phyloP scores from a whole-genome alignment of 306 rosid genomes.

The Dicorynia guianensis region DNA sequence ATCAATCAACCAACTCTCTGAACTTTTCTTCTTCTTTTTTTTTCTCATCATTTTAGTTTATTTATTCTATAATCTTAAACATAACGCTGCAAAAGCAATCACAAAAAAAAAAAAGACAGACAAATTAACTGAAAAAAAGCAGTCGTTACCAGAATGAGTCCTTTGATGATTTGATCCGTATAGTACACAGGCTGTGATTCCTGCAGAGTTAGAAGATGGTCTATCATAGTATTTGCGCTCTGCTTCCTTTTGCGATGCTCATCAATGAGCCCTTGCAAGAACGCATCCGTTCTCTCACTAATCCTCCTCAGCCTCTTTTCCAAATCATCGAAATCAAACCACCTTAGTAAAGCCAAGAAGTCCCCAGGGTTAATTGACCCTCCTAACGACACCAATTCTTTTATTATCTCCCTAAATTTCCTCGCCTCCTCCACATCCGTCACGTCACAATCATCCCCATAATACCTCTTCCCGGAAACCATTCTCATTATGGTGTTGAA shows the following conservation, averaged over 20 bases:
- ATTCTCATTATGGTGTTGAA: slow-evolving; percentile 52
- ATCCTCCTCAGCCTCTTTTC: no score
- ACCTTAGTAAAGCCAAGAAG: slow-evolving; percentile 44
- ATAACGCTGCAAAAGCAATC: no score
- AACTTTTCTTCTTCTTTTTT: no score
- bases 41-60: no score
- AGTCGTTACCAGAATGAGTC: slow-evolving; percentile 37
- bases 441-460: slow-evolving; percentile 21
- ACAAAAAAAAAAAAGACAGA: no score
- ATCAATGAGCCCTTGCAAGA: slow-evolving; percentile 48
- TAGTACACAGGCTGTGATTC: slow-evolving; percentile 40
- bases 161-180: slow-evolving; percentile 50
- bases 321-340: slow-evolving; percentile 33
- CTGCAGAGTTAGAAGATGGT: slow-evolving; percentile 45
- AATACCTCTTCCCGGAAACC: slow-evolving; percentile 56
- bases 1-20: no score
- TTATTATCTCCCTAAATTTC: slow-evolving; percentile 30
- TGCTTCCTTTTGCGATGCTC: slow-evolving; percentile 33
- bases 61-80: no score
- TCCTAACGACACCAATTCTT: neutral
- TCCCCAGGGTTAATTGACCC: slow-evolving; percentile 44
- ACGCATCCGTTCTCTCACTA: neutral
- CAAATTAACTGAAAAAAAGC: no score
- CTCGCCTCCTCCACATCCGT: slow-evolving; percentile 43
- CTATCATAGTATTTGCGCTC: slow-evolving; percentile 40